Percentiles rank a stretch among this genome's conserved stretches.
Evolutionary conservation across 768 basidiomycete species (phyloP).

Genomic region (Kwoniella bestiolae): DNA sequence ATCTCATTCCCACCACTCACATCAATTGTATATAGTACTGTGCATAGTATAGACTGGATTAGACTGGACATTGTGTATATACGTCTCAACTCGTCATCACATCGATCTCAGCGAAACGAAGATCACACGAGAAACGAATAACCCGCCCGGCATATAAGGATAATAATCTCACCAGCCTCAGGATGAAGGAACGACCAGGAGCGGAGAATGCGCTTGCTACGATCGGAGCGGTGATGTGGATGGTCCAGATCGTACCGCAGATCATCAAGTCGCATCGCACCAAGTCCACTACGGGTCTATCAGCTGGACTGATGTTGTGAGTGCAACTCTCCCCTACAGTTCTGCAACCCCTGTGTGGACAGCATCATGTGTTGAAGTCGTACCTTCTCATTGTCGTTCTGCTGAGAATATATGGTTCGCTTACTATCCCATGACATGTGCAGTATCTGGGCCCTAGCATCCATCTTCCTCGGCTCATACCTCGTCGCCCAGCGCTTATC

Average conservation of each 20-base stretch:
- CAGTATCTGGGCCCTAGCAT: conserved; percentile 66
- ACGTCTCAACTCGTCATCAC: too few species aligned
- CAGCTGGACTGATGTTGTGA: conserved; percentile 68
- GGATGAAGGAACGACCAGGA: conserved; percentile 61
- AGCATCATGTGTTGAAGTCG: too few species aligned
- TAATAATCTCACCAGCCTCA: not conserved
- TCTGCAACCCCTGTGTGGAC: too few species aligned
- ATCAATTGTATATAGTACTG: not conserved
- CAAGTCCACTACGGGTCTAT: conserved; percentile 73
- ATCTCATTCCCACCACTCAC: not conserved
- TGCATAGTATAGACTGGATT: not conserved
- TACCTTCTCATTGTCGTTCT: too few species aligned
- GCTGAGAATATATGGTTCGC: not conserved
- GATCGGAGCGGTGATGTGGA: conserved; percentile 62
- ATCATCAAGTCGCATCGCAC: conserved; percentile 72
- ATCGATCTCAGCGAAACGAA: too few species aligned
- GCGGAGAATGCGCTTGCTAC: conserved; percentile 74
- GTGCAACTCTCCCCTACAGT: conserved; percentile 25
- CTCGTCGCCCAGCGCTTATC: conserved; percentile 68
- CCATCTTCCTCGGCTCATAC: conserved; percentile 71
- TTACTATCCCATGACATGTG: not conserved
- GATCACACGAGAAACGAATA: too few species aligned
- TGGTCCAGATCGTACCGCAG: conserved; percentile 67
- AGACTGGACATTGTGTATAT: not conserved
- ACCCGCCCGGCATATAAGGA: too few species aligned